These are phyloP conservation scores for Penicillium thymicola DNA, from an alignment of 2,329 filamentous ascomycete species.

Conservation along the genomic window DNA sequence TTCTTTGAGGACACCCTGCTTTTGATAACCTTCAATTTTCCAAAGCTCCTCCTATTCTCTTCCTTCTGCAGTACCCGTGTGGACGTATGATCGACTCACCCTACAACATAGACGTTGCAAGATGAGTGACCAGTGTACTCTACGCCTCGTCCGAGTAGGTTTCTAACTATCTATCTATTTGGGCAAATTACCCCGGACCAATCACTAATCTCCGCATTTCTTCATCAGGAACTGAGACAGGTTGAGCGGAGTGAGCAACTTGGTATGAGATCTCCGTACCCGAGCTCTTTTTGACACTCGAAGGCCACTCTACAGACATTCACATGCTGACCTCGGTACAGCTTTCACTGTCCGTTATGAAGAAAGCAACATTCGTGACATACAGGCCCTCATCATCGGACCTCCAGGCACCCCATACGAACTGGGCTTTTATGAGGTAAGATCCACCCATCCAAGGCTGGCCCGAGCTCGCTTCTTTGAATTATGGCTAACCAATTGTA, in stretches of 20 bases:
- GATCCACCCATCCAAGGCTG: conserved; percentile 21
- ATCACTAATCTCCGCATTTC: neutral
- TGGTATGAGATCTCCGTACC: conserved; percentile 3
- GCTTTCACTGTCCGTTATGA: conserved; percentile 83
- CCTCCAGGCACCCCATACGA: conserved; percentile 94
- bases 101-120: neutral
- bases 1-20: neutral
- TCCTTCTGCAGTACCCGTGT: too few species aligned
- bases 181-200: neutral
- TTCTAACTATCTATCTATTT: neutral
- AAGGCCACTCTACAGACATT: neutral
- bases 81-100: neutral
- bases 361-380: conserved; percentile 82
- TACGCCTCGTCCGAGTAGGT: conserved; percentile 18
- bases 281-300: too few species aligned
- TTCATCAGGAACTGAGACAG: conserved; percentile 14
- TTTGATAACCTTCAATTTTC: too few species aligned
- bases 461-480: neutral
- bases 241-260: conserved; percentile 12
- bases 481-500: neutral
- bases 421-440: conserved; percentile 93
- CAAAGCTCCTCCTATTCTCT: neutral
- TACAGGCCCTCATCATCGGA: conserved; percentile 84
- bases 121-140: conserved; percentile 16
- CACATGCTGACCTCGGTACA: conserved; percentile 36